phyloP scores from a whole-genome alignment of 352 stramenopile genomes.

The Lagenidium giganteum region DNA sequence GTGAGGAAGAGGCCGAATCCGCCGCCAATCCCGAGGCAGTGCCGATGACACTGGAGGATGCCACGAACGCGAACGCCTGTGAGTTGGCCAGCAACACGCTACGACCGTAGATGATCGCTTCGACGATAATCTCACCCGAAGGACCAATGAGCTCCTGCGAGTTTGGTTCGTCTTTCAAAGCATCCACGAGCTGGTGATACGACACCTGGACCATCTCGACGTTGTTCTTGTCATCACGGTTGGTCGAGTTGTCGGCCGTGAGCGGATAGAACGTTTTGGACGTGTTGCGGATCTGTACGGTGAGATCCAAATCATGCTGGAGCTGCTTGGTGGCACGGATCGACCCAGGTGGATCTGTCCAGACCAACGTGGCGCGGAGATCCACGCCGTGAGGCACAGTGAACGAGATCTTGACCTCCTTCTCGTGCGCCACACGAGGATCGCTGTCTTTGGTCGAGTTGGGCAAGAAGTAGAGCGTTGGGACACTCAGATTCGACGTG shows the following conservation, averaged over 20 bases:
- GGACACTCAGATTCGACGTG: constrained; percentile 10
- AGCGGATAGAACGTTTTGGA: constrained; percentile 54
- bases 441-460: constrained; percentile 65
- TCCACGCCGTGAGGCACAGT: constrained; percentile 56
- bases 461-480: constrained; percentile 64
- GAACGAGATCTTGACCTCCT: constrained; percentile 67
- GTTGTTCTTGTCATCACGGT: constrained; percentile 76
- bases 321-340: constrained; percentile 55
- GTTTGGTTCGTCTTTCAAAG: constrained; percentile 18
- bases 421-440: constrained; percentile 40
- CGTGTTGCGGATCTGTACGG: constrained; percentile 53
- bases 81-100: constrained; percentile 50
- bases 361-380: constrained; percentile 68
- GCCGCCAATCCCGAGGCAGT: constrained; percentile 26
- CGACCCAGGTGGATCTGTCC: constrained; percentile 71
- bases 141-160: constrained; percentile 17
- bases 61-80: constrained; percentile 74
- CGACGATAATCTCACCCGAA: constrained; percentile 63
- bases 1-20: background rate
- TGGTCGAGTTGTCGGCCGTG: constrained; percentile 38
- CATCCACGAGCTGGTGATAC: constrained; percentile 52
- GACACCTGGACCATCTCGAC: constrained; percentile 80
- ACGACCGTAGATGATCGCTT: constrained; percentile 60
- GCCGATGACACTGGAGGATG: constrained; percentile 70
- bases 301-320: constrained; percentile 75